These are phyloP conservation scores for Petunia secreta DNA, from an alignment of 257 asterid genomes.

Conservation along the genomic window DNA sequence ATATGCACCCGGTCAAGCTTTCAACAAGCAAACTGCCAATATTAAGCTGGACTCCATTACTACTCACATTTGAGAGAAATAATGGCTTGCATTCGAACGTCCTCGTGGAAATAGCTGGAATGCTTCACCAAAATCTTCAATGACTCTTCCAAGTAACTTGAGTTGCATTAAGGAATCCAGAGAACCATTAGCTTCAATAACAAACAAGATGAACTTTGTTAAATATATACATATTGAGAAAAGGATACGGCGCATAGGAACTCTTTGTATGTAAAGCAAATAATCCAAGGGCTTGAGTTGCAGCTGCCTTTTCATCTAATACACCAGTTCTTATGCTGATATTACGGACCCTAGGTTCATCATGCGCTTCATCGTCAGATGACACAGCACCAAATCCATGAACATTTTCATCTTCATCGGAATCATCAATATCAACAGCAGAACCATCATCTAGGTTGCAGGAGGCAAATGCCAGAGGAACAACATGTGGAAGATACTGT, in stretches of 20 bases:
- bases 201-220: background rate
- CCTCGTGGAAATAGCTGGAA: constrained; percentile 90
- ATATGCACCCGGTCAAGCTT: background rate
- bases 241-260: constrained; percentile 94
- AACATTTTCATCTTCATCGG: constrained; percentile 73
- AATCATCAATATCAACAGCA: constrained; percentile 92
- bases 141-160: constrained; percentile 92
- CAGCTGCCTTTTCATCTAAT: constrained; percentile 99
- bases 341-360: constrained; percentile 95
- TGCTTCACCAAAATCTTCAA: constrained; percentile 81
- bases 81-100: constrained; percentile 96
- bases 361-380: constrained; percentile 97
- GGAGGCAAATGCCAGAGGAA: constrained; percentile 80
- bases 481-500: constrained; percentile 96
- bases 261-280: constrained; percentile 88
- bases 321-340: constrained; percentile 98
- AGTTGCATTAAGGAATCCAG: constrained; percentile 54
- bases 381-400: constrained; percentile 92
- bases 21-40: background rate
- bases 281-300: constrained; percentile 98
- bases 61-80: constrained; percentile 83
- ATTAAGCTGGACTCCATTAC: constrained; percentile 1
- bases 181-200: background rate
- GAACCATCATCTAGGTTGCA: constrained; percentile 99
- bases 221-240: background rate